A percentile compares a stretch with the other conserved stretches of the same genome.
Conservation (phyloP, 2,329 filamentous ascomycete genomes). For the Paradendryphiella salina region DNA sequence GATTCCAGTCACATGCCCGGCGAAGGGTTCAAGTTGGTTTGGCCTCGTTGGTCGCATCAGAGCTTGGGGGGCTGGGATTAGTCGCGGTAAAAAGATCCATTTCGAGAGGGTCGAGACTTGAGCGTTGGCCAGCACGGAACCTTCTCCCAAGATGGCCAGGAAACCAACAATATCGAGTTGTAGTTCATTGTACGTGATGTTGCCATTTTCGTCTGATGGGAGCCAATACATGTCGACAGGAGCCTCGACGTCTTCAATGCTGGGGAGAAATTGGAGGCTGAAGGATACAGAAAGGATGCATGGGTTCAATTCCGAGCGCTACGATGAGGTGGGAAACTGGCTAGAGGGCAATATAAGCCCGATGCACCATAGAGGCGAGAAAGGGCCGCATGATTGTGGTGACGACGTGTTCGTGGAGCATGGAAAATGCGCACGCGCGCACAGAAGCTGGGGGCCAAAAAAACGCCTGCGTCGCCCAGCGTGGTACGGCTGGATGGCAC, state of each 20-base stretch:
- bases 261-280: constrained; percentile 12
- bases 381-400: constrained; percentile 9
- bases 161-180: constrained; percentile 61
- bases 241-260: constrained; percentile 1
- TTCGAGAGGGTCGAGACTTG: constrained; percentile 56
- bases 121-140: constrained; percentile 55
- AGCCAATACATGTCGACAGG: constrained; percentile 45
- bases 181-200: constrained; percentile 42
- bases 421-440: constrained; percentile 1
- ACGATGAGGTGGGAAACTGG: constrained; percentile 5
- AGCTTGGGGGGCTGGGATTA: constrained; percentile 57
- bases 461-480: constrained; percentile 16
- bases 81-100: constrained; percentile 55
- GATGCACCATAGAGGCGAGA: constrained; percentile 10
- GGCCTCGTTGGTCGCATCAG: constrained; percentile 53
- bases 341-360: constrained; percentile 23
- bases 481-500: constrained; percentile 13
- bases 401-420: constrained; percentile 23
- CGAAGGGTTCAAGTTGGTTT: constrained; percentile 46
- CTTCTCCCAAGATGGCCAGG: constrained; percentile 58
- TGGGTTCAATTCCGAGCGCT: constrained; percentile 17
- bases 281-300: constrained; percentile 24
- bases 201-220: constrained; percentile 27
- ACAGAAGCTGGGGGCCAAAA: constrained; percentile 19
- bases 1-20: constrained; percentile 51